These are phyloP conservation scores for Kwoniella mangroviensis DNA, from an alignment of 768 basidiomycete genomes.

Conservation along the genomic window DNA sequence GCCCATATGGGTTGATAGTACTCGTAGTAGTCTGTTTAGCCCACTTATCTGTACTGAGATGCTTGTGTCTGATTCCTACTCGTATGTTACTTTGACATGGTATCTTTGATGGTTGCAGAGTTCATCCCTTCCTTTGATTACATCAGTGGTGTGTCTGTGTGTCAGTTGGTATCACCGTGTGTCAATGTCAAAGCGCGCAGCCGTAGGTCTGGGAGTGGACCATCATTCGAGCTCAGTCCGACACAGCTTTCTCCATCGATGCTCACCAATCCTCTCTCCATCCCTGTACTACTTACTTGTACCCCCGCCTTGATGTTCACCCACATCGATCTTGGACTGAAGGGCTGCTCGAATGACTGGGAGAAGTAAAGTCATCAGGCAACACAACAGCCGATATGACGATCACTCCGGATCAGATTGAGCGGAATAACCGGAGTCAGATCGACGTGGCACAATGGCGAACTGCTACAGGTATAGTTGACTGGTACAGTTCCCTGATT, in stretches of 20 bases:
- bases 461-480: not conserved
- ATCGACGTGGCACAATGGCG: not conserved
- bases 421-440: not conserved
- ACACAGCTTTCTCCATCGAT: not conserved
- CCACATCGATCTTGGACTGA: no score
- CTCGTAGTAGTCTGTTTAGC: no score
- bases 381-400: no score
- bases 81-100: no score
- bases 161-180: not conserved
- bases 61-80: not conserved
- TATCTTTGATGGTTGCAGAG: not conserved
- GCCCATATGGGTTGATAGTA: no score
- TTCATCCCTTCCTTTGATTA: conserved; percentile 1
- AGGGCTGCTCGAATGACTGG: no score
- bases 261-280: not conserved
- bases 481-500: not conserved
- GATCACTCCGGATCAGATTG: not conserved
- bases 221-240: no score
- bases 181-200: not conserved
- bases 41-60: no score
- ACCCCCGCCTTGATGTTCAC: no score
- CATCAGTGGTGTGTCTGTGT: not conserved
- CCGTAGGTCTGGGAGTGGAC: not conserved
- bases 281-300: no score
- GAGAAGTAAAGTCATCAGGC: no score